Evolutionary conservation across 2,329 filamentous ascomycete genomes (phyloP), one percentile per base, ranked within the genome.

Genomic region (Colletotrichum sansevieriae): DNA sequence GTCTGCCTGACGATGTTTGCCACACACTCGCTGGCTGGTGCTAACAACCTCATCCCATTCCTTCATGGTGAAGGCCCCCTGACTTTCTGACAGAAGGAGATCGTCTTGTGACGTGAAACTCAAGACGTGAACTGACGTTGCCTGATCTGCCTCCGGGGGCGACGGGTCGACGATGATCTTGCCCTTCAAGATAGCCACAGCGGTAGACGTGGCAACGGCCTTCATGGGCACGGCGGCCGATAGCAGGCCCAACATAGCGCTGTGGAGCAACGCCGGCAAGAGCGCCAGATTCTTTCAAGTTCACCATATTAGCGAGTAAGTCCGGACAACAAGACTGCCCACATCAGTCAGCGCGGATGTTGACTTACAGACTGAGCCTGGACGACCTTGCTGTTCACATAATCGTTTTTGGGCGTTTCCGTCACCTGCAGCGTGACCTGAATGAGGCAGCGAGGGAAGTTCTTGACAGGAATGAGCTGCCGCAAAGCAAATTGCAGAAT

Each of bases 161-260:
- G 87, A 88, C 7, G 94, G 94, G 63, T 91, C 86, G 33, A 83
- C 79, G 35, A 89, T 78, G 37, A 90, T 80, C 56, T 75, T 76
- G 35, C 78, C 76, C 64, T 80, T 76, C 52, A 79, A 74, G 37
- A 94, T 83, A 22, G 90, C 90, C 70, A 94, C 79, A 20, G 92
- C 80, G 1, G 87, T 86, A 3, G 92, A 87, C 18, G 89, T 90
- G 49, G 91, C 87, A 12, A 92, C 92, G 70, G 90, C 89, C 51
- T 90, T 90, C 75, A 98, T 85, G 12, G 95, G 94, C 39, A 98
- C 87, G 1, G 92, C 91, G 29, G 92, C 94, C 49, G 94, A 94
- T 41, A 98, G 83, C 15, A 98, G 87, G 22, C 93, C 90, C 44
- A 96, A 83, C 43, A 95, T 83, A 5, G 93, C 87, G 1, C 94